Conservation (phyloP, 192 early-diverging fungal species). For the Coemansia sp. region DNA sequence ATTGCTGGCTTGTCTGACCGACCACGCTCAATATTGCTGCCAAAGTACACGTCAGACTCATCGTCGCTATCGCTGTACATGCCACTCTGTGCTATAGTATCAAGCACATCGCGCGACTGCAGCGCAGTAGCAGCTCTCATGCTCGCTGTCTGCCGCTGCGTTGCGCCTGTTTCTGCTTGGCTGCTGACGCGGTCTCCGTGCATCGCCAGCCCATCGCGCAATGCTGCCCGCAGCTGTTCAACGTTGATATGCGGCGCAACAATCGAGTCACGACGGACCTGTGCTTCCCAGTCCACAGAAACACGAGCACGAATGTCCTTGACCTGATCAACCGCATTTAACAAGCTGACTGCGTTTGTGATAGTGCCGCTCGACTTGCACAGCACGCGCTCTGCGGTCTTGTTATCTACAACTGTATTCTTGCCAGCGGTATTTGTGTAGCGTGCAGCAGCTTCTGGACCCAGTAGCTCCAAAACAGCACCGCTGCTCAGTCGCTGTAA, state of each 20-base stretch:
- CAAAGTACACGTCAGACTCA: neutral
- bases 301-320: slow-evolving; percentile 46
- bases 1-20: neutral
- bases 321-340: slow-evolving; percentile 25
- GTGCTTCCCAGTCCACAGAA: slow-evolving; percentile 48
- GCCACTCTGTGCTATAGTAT: slow-evolving; percentile 5
- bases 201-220: slow-evolving; percentile 34
- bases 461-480: slow-evolving; percentile 11
- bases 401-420: neutral
- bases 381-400: slow-evolving; percentile 21
- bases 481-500: slow-evolving; percentile 8
- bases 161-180: neutral
- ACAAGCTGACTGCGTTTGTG: neutral
- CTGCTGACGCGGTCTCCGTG: slow-evolving; percentile 20
- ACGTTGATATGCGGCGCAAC: slow-evolving; percentile 34
- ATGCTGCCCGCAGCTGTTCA: slow-evolving; percentile 45
- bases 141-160: neutral
- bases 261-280: slow-evolving; percentile 32
- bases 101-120: slow-evolving; percentile 12
- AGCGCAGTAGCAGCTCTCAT: neutral
- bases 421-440: neutral
- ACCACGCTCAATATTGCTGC: neutral
- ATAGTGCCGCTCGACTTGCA: slow-evolving; percentile 1
- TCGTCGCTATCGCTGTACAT: slow-evolving; percentile 1
- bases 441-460: neutral